Evolutionary conservation across 257 asterid species (phyloP).

Genomic region (Nicotiana tabacum): DNA sequence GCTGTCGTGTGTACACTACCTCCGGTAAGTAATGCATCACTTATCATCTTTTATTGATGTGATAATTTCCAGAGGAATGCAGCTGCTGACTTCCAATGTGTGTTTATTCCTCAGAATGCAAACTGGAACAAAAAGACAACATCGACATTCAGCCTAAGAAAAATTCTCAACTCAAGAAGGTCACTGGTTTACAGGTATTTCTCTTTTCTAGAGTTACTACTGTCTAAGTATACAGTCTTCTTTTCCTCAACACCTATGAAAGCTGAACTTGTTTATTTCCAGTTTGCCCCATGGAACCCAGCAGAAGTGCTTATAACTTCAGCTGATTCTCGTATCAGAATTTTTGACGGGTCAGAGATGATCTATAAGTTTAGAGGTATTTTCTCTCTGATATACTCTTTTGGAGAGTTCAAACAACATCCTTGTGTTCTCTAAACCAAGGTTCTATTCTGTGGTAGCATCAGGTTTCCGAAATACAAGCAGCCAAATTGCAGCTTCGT

Average conservation of each 20-base stretch:
- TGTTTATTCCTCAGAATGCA: constrained; percentile 25
- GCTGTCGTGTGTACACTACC: constrained; percentile 31
- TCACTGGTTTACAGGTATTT: constrained; percentile 83
- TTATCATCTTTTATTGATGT: neutral
- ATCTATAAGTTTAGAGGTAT: constrained; percentile 68
- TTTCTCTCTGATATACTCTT: neutral
- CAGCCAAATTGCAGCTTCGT: constrained; percentile 86
- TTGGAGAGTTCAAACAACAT: neutral
- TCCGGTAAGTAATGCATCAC: constrained; percentile 27
- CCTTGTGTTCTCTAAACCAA: neutral
- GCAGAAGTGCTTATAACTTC: constrained; percentile 71
- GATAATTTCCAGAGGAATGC: neutral
- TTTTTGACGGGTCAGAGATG: constrained; percentile 54
- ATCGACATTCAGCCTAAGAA: constrained; percentile 37
- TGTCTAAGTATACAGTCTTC: neutral
- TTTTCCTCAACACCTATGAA: neutral
- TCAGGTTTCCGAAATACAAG: constrained; percentile 77
- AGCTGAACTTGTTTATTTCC: constrained; percentile 10
- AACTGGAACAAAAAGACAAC: constrained; percentile 31
- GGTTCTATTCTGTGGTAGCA: neutral
- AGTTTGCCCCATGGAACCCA: constrained; percentile 68
- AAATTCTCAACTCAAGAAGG: constrained; percentile 41
- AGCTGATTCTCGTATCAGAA: constrained; percentile 78
- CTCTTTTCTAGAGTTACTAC: neutral
- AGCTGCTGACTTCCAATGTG: neutral